A percentile compares a stretch with the other conserved stretches of the same genome.
Conservation (phyloP, 1,139 yeast genomes). For the Kodamaea derodonti region DNA sequence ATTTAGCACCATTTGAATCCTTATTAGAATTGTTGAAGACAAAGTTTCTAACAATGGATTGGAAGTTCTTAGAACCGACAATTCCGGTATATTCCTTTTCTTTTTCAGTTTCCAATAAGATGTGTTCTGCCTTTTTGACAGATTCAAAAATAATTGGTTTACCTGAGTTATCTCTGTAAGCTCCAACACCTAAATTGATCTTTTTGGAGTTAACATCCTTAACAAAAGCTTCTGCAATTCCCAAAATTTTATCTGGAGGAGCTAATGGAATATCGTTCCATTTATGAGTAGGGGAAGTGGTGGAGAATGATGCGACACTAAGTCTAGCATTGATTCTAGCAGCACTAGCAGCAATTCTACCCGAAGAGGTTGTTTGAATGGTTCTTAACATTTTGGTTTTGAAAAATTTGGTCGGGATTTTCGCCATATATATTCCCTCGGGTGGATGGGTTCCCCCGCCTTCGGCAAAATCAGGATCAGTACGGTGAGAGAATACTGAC, state of each 20-base stretch:
- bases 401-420: not conserved
- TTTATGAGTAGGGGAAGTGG: conserved; percentile 17
- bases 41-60: conserved; percentile 45
- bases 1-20: conserved; percentile 45
- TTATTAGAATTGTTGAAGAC: conserved; percentile 48
- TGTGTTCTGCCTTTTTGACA: conserved; percentile 44
- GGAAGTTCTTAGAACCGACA: conserved; percentile 48
- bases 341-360: not conserved
- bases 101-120: conserved; percentile 37
- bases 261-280: conserved; percentile 55
- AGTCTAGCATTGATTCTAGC: not conserved
- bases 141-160: conserved; percentile 47
- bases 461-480: not conserved
- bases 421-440: not conserved
- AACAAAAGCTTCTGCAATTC: conserved; percentile 53
- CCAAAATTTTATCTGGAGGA: conserved; percentile 73
- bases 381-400: conserved; percentile 1
- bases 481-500: not conserved
- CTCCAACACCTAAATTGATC: conserved; percentile 51
- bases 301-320: conserved; percentile 14
- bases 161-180: conserved; percentile 46
- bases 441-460: conserved; percentile 1
- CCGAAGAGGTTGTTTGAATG: not conserved
- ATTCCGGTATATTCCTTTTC: conserved; percentile 60
- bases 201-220: conserved; percentile 39